Percentiles rank a stretch among this genome's conserved stretches.
These are phyloP conservation scores for Rhizopogon vinicolor DNA, from an alignment of 768 basidiomycete genomes.

Conservation along the genomic window DNA sequence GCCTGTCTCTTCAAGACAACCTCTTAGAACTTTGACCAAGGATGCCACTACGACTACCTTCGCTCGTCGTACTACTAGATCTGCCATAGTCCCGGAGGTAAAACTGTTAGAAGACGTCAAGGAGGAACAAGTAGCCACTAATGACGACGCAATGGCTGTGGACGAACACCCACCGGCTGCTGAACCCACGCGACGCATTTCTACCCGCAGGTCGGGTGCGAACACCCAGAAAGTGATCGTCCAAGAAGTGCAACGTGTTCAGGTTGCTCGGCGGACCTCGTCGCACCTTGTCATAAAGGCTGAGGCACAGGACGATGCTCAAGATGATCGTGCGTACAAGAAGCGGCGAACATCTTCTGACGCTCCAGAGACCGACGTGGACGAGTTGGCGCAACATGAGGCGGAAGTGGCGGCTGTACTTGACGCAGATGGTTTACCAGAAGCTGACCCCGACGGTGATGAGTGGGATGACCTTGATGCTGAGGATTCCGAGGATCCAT, in stretches of 20 bases:
- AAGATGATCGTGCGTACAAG: conserved; percentile 60
- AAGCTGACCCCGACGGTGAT: conserved; percentile 60
- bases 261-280: conserved; percentile 27
- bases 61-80: conserved; percentile 34
- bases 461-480: conserved; percentile 91
- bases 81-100: conserved; percentile 21
- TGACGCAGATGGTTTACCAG: conserved; percentile 44
- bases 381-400: conserved; percentile 26
- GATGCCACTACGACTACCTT: conserved; percentile 30
- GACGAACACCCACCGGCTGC: conserved; percentile 35
- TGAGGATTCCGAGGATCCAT: conserved; percentile 88
- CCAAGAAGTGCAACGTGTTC: conserved; percentile 23
- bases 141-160: conserved; percentile 52
- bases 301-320: conserved; percentile 45
- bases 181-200: conserved; percentile 1
- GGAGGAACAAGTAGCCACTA: conserved; percentile 26
- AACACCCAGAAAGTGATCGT: conserved; percentile 17
- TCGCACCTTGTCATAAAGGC: conserved; percentile 27
- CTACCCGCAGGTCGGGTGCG: conserved; percentile 27
- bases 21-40: conserved; percentile 36
- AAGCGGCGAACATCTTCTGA: conserved; percentile 74
- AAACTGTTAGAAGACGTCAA: conserved; percentile 26
- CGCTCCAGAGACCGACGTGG: conserved; percentile 44
- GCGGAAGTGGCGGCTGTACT: conserved; percentile 37
- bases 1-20: conserved; percentile 38